Evolutionary conservation across 129 eudicot genomes (phyloP), one percentile per base, ranked within the genome.

Genomic region (Tanacetum coccineum): DNA sequence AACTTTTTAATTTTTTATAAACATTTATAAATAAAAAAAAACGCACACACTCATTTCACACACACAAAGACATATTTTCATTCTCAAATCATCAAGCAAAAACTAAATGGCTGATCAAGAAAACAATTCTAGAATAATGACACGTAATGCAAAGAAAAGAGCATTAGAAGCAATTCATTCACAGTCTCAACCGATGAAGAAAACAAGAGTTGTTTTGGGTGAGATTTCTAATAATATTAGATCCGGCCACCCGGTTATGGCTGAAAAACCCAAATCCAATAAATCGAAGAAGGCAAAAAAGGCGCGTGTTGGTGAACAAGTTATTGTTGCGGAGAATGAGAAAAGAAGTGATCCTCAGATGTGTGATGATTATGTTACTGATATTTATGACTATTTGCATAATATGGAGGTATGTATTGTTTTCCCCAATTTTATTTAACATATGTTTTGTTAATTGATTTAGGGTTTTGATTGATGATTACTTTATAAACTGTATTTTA

Each of bases 161-260:
- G 83, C 88, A 11, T 81, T 79, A 3, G 82, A 70, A 28, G 73
- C 75, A 8, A 83, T 82, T 60, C 51, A 48, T 19, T 59, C 79
- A 22, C 74, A 67, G 48, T 28, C 49, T 11, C 76, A 64, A 20
- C 81, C 81, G 44, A 70, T 79, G 9, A 74, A 58, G 73, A 87
- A 79, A 75, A 86, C 72, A 47, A 80, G 97, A 75, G 97, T 90
- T 18, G 95, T 82, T 36, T 62, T 90, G 85, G 91, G 91, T 3
- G 97, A 90, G 74, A 69, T 90, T 28, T 67, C 84, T 18, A 74
- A 84, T 62, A 20, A 64, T 15, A 14, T 10, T 3, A 62, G 30
- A 22, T 36, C 55, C 5, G 78, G 54, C 13, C 25, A 36, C 10
- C 0, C 51, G 36, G 57, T 12, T 15, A 52, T 25, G 17, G 13